Base-by-base conservation (phyloP, 352 stramenopile species). In the Lagenidium sp. region DNA sequence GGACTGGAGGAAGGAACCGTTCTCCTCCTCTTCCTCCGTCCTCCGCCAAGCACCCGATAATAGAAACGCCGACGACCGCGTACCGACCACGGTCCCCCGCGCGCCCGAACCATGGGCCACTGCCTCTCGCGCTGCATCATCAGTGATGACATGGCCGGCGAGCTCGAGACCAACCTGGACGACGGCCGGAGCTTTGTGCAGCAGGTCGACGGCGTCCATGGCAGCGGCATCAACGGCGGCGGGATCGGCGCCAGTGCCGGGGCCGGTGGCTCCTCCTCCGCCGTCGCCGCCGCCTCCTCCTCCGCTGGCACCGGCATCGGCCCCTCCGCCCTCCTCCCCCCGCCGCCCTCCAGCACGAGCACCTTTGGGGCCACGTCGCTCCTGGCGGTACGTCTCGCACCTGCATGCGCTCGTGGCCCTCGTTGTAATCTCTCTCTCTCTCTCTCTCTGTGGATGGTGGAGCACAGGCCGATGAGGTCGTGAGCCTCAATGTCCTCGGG, bases 91-190 rank as follows among this genome's bases (percentile, higher is more conserved):
- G 29, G 29, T n/a, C n/a, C n/a, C n/a, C n/a, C n/a, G n/a, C n/a
- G n/a, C n/a, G n/a, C n/a, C n/a, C 8, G 8, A 32, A 44, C 20
- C 44, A 94, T 94, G 78, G 81, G 81, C 18, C 82, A 79, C 53
- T 94, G 81, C 66, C 65, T 94, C 42, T 88, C 81, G 52, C 82
- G 76, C 44, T 94, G 79, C 63, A 63, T 91, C 47, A 77, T 88
- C 46, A 81, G 68, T 43, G n/a, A n/a, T n/a, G 78, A 90, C 60
- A 94, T 94, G 66, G 76, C 70, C 35, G 71, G 70, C 23, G 77
- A 94, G 53, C 74, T 94, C 18, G 81, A 94, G 50, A 68, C 70
- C 32, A 79, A 94, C 46, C 69, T 94, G 24, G 75, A 90, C 58
- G 81, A 86, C 51, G 65, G 50, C 36, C 67, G 70, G 55, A 81